Evolutionary conservation across 371 early-diverging fungal species (phyloP).

Genomic region (Caulochytrium protostelioides): DNA sequence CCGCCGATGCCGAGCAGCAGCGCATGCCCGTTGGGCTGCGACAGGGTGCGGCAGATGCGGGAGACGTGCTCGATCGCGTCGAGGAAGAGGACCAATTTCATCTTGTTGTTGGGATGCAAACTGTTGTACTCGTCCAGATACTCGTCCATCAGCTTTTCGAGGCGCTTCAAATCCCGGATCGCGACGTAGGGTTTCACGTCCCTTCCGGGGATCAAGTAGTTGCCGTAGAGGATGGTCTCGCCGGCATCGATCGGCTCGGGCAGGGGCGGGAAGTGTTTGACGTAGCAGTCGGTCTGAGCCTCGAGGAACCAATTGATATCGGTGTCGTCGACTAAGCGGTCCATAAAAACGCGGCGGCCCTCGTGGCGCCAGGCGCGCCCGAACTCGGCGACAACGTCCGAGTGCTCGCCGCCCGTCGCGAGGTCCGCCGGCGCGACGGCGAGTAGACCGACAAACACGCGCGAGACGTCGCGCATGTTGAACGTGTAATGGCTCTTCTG

Average conservation of each 20-base stretch:
- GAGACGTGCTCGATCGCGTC: conserved; percentile 37
- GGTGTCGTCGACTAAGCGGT: conserved; percentile 26
- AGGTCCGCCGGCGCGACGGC: conserved; percentile 22
- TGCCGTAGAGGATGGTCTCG: conserved; percentile 31
- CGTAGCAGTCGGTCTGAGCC: neutral
- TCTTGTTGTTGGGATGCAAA: conserved; percentile 24
- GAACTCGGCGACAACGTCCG: conserved; percentile 20
- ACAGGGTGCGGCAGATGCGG: conserved; percentile 30
- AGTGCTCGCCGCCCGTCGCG: conserved; percentile 17
- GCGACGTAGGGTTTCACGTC: neutral
- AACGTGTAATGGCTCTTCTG: conserved; percentile 38
- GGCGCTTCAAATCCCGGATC: neutral
- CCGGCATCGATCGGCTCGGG: conserved; percentile 17
- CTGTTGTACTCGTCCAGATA: conserved; percentile 36
- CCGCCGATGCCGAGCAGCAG: conserved; percentile 38
- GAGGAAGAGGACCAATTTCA: conserved; percentile 34
- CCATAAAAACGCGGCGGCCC: conserved; percentile 30
- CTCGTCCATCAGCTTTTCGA: conserved; percentile 30
- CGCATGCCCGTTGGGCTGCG: conserved; percentile 31
- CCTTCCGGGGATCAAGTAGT: conserved; percentile 30
- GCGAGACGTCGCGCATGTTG: conserved; percentile 34
- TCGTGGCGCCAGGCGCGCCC: conserved; percentile 36
- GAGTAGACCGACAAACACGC: conserved; percentile 30
- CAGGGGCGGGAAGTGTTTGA: conserved; percentile 1
- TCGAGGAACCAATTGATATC: conserved; percentile 29